These are phyloP conservation scores for Stagonosporopsis rhizophila DNA, from an alignment of 2,329 filamentous ascomycete genomes.

Conservation along the genomic window DNA sequence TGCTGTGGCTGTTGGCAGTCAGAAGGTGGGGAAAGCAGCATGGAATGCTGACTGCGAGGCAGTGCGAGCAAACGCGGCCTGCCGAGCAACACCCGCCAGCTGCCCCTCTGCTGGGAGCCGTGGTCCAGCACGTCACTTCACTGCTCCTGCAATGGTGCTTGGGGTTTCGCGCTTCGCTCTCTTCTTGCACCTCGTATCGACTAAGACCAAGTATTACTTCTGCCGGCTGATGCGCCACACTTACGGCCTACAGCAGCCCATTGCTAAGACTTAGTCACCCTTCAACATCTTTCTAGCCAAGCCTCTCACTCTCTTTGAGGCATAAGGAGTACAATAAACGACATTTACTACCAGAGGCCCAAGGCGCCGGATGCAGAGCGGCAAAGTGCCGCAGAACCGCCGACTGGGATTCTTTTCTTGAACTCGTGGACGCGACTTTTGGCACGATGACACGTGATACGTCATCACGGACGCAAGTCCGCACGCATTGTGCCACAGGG, in stretches of 20 bases:
- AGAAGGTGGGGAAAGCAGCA: conserved; percentile 16
- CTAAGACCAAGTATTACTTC: conserved; percentile 3
- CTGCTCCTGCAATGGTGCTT: not conserved
- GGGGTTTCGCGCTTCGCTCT: not conserved
- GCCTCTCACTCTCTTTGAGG: not conserved
- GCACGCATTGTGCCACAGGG: not conserved
- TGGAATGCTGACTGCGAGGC: conserved; percentile 15
- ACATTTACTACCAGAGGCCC: not conserved
- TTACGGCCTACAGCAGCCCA: not conserved
- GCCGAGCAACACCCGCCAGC: not conserved
- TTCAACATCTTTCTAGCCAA: not conserved
- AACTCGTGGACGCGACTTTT: not conserved
- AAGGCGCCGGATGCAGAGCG: conserved; percentile 10
- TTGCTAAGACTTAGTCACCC: conserved; percentile 11
- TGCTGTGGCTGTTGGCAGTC: conserved; percentile 19
- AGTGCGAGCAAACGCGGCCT: not conserved
- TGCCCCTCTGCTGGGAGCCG: not conserved
- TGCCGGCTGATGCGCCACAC: conserved; percentile 6
- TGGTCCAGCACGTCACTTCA: not conserved
- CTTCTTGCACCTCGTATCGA: conserved; percentile 2
- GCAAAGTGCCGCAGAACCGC: conserved; percentile 8
- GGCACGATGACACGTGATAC: conserved; percentile 16
- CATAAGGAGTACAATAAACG: not conserved
- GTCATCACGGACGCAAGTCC: conserved; percentile 2
- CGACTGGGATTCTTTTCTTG: conserved; percentile 5